Evolutionary conservation across 768 basidiomycete genomes (phyloP), one percentile per base, ranked within the genome.

Genomic region (Lactifluus subvellereus): DNA sequence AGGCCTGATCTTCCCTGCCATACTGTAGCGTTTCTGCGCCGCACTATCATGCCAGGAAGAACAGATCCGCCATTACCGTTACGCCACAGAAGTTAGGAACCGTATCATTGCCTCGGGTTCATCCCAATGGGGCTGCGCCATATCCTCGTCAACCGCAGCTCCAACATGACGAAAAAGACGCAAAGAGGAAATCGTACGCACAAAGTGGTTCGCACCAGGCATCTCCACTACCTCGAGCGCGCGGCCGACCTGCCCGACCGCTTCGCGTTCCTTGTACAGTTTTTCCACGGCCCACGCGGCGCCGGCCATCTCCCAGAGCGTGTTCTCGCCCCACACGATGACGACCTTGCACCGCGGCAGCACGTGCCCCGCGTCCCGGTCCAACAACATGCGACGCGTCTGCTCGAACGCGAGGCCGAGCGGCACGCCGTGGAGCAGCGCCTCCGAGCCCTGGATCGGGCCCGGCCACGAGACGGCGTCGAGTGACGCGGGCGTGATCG

Each of bases 201-300:
- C 66, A n/a, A 67, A 66, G 45, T 67, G 66, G 50, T 67, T 67
- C 35, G 66, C 66, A 8, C 57, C 49, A 10, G 65, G 64, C 43
- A 66, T 61, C 33, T 61, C 57, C 37, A 62, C 65, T 32, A 66
- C 57, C 40, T 66, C 53, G 16, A 66, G 57, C 53, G 42, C 13
- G 11, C 66, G 51, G n/a, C 47, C 64, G 9, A 42, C 57, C 48
- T 43, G 47, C 16, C 64, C 64, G 37, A 1, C 27, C 6, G 49
- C 64, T 27, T 62, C 33, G 33, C 48, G 40, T 35, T 66, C 60
- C n/a, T 37, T 55, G 38, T 67, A 67, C 32, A 66, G 5, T 32
- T 33, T 54, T 27, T 66, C 65, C 22, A 67, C 43, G 2, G 55
- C 57, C 66, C 66, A 67, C 14, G 66, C 59, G 16, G 65, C 66